phyloP scores from a whole-genome alignment of 192 early-diverging fungal species.

The Entomortierella parvispora region DNA sequence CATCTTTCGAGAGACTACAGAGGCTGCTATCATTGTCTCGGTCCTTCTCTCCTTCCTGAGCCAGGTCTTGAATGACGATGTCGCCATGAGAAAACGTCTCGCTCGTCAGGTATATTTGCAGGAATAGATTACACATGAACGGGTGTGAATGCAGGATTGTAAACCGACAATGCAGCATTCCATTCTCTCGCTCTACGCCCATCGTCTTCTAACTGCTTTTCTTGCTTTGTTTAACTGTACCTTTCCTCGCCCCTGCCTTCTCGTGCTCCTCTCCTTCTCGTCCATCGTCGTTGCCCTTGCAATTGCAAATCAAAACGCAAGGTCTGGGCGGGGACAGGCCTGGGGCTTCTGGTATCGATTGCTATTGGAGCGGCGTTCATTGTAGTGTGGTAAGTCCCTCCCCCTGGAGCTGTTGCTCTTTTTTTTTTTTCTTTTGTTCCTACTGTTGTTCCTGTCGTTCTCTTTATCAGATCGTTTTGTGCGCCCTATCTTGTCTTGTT shows the following conservation, averaged over 20 bases:
- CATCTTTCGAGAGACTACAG: slow-evolving; percentile 81
- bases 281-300: not conserved
- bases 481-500: not conserved
- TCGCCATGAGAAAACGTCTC: slow-evolving; percentile 13
- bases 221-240: not conserved
- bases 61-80: slow-evolving; percentile 18
- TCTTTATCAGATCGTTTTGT: not conserved
- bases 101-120: slow-evolving; percentile 17
- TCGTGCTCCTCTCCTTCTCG: not conserved
- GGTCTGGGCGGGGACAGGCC: slow-evolving; percentile 79
- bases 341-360: slow-evolving; percentile 74
- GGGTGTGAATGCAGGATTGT: not conserved
- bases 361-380: slow-evolving; percentile 82
- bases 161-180: not conserved
- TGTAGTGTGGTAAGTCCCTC: slow-evolving; percentile 77
- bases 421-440: not conserved
- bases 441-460: not conserved
- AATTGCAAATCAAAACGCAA: slow-evolving; percentile 29
- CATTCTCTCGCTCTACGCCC: not conserved
- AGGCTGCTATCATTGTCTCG: slow-evolving; percentile 85
- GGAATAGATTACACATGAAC: not conserved
- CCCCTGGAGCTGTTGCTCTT: not conserved
- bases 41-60: slow-evolving; percentile 77
- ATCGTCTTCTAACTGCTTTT: not conserved
- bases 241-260: not conserved